Percentiles rank a stretch among this genome's conserved stretches.
Conservation (phyloP, 495 filamentous ascomycete genomes). For the Penicillium taxi region DNA sequence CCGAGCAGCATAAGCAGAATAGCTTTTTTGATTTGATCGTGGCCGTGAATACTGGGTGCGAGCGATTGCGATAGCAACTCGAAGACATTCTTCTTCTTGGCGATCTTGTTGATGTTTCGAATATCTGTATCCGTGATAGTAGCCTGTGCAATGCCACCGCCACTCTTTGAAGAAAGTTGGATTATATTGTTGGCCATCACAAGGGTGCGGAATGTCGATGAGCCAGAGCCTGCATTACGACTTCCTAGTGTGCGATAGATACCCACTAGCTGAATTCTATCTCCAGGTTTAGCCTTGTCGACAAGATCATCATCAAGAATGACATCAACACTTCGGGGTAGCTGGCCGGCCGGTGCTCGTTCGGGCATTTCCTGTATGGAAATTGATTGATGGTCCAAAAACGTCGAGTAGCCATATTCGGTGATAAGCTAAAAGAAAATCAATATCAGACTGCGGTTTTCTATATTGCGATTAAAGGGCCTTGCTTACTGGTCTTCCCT, state of each 20-base stretch:
- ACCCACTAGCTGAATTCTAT: constrained; percentile 91
- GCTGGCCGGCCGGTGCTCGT: constrained; percentile 87
- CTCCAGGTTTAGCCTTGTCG: constrained; percentile 88
- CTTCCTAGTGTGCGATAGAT: constrained; percentile 92
- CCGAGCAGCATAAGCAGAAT: constrained; percentile 96
- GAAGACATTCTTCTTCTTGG: constrained; percentile 93
- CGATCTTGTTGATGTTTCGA: constrained; percentile 94
- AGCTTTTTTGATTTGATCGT: constrained; percentile 97
- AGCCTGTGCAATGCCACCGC: constrained; percentile 85
- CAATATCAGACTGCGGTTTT: constrained; percentile 9
- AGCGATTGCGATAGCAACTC: constrained; percentile 91
- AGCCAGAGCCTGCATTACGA: constrained; percentile 77
- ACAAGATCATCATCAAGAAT: constrained; percentile 96
- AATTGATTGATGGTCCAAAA: constrained; percentile 94
- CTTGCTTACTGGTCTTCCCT: constrained; percentile 54
- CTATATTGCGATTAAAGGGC: neutral
- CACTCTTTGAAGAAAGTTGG: constrained; percentile 88
- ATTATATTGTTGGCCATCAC: constrained; percentile 94
- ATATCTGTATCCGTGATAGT: constrained; percentile 97
- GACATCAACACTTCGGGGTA: constrained; percentile 95
- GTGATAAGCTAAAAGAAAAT: constrained; percentile 57
- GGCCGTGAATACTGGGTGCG: constrained; percentile 95
- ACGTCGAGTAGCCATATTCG: constrained; percentile 92
- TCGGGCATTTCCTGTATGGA: constrained; percentile 99
- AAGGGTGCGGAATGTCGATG: constrained; percentile 85